Percentiles rank a stretch among this genome's conserved stretches.
These are phyloP conservation scores for Mycena sp. DNA, from an alignment of 1,284 basidiomycete genomes.

Conservation along the genomic window DNA sequence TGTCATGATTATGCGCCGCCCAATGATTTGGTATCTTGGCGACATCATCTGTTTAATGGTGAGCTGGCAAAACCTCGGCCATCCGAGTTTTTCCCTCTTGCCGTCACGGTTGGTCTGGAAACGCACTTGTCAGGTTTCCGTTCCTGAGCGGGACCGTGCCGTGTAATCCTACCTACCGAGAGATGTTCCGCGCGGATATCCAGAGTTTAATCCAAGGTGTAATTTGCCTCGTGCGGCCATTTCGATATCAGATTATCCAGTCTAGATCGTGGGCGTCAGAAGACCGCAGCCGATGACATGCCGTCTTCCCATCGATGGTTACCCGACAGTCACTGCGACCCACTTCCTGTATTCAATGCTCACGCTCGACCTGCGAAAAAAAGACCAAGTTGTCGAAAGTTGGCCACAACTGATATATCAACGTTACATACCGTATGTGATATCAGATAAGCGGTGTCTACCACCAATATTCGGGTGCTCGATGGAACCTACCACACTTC, in stretches of 20 bases:
- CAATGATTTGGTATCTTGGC: constrained; percentile 17
- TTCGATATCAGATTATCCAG: background rate
- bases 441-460: too few relatives aligned
- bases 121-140: background rate
- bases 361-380: background rate
- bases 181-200: constrained; percentile 9
- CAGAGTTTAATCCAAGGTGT: constrained; percentile 10
- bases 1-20: background rate
- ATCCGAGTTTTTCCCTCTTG: constrained; percentile 22
- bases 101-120: background rate
- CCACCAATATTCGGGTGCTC: too few relatives aligned
- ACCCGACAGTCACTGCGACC: background rate
- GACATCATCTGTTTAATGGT: background rate
- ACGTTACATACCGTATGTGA: too few relatives aligned
- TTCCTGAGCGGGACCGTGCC: too few relatives aligned
- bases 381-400: too few relatives aligned
- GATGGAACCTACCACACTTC: too few relatives aligned
- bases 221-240: background rate
- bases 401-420: too few relatives aligned
- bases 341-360: background rate
- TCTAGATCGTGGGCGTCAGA: background rate
- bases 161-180: too few relatives aligned
- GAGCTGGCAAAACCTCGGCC: constrained; percentile 27
- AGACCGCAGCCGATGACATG: background rate
- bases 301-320: background rate